phyloP scores from a whole-genome alignment of 306 rosid genomes.

The Crataegus laevigata region DNA sequence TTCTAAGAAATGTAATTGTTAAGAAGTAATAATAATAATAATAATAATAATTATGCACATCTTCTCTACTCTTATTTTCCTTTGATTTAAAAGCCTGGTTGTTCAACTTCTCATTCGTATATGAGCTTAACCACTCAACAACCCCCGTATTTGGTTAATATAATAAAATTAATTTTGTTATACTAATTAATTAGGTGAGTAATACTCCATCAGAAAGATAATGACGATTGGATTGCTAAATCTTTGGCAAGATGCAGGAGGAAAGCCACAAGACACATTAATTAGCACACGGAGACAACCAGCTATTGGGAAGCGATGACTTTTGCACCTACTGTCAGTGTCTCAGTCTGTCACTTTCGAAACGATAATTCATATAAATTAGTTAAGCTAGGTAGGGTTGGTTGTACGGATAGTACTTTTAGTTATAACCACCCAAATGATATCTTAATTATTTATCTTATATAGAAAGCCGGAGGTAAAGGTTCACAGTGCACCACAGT shows the following conservation, averaged over 20 bases:
- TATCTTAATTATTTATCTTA: not conserved
- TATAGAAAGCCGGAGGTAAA: too few species aligned
- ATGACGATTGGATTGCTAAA: not conserved
- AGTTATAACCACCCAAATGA: not conserved
- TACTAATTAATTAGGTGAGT: not conserved
- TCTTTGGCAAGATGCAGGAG: not conserved
- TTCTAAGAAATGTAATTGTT: not conserved
- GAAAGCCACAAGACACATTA: not conserved
- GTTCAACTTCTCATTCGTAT: conserved; percentile 2
- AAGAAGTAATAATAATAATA: too few species aligned
- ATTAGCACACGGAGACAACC: not conserved
- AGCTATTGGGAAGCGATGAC: not conserved
- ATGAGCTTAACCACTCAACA: conserved; percentile 8
- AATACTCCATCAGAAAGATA: not conserved
- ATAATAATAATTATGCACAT: not conserved
- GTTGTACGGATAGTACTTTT: not conserved
- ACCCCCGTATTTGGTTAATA: not conserved
- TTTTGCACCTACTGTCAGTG: not conserved
- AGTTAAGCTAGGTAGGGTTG: conserved; percentile 21
- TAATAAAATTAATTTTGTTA: not conserved
- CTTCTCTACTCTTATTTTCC: not conserved
- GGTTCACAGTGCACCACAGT: too few species aligned
- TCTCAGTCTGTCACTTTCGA: not conserved
- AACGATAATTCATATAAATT: conserved; percentile 5
- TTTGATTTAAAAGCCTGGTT: not conserved